Base-by-base conservation (phyloP, 2,329 filamentous ascomycete species). In the Byssothecium circinans region DNA sequence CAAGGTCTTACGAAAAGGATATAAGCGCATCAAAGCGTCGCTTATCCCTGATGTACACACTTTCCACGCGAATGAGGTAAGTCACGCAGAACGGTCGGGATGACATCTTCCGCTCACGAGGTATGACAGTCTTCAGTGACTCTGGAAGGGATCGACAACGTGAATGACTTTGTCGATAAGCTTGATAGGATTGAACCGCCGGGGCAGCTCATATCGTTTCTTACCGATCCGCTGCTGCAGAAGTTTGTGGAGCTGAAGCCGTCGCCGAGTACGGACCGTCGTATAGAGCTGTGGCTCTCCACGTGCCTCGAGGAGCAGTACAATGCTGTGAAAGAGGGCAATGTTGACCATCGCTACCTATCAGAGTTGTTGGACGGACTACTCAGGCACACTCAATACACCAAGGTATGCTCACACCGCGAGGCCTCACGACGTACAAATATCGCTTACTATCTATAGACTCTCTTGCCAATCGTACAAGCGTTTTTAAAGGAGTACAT, bases 161-260 rank as follows among this genome's bases (percentile, higher is more conserved):
- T 84, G 11, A 76, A 83, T 19, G 78, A 82, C 41, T 86, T 95
- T 50, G 85, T 90, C 5, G 80, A 81, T 36, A 87, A 82, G 47
- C 70, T 95, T 8, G 89, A 95, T 57, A 87, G 80, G 56, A 84
- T 95, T 20, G 88, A 94, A 67, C 74, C 91, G 33, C 90, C 90
- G 0, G 91, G 88, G 53, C 90, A 95, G 69, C 77, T 95, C 2
- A 83, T 91, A 33, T 88, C 90, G 4, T 83, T 88, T 3, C 74
- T 95, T 12, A 82, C 81, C 2, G 88, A 95, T 61, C 86, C 86
- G 2, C 75, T 95, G 23, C 79, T 92, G 1, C 89, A 92, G 65
- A 94, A 92, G 63, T 81, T 77, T 44, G 76, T 92, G 19, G 73
- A 89, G 27, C 73, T 88, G n/a, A 67, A 52, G 7, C 62, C 68